These are phyloP conservation scores for Rhizopogon sp. DNA, from an alignment of 768 basidiomycete species.

Conservation along the genomic window DNA sequence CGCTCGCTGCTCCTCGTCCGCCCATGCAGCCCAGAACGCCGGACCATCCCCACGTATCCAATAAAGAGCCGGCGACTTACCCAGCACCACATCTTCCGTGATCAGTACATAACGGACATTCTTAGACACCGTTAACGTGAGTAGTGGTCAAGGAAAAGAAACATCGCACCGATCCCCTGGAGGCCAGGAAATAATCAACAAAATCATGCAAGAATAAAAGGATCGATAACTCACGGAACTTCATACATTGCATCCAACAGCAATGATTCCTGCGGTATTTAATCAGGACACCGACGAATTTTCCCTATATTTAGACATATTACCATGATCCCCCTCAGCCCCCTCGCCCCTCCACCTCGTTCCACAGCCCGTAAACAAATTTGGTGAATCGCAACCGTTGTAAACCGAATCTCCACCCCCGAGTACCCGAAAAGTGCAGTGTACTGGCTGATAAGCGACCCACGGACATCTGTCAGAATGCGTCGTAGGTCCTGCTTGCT, in stretches of 20 bases:
- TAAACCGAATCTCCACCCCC: conserved; percentile 84
- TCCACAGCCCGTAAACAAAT: conserved; percentile 76
- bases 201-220: conserved; percentile 1
- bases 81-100: conserved; percentile 63
- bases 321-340: conserved; percentile 86
- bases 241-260: conserved; percentile 92
- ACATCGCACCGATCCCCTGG: conserved; percentile 60
- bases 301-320: neutral
- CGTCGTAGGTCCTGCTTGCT: conserved; percentile 78
- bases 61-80: conserved; percentile 60
- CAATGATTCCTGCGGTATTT: conserved; percentile 57
- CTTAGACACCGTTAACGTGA: conserved; percentile 31
- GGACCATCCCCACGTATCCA: conserved; percentile 67
- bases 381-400: conserved; percentile 71
- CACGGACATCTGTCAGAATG: conserved; percentile 90
- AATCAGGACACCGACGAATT: neutral
- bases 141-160: neutral
- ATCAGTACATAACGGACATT: conserved; percentile 81
- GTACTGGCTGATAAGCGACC: conserved; percentile 89
- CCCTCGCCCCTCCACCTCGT: conserved; percentile 87
- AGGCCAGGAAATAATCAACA: conserved; percentile 4
- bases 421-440: conserved; percentile 78
- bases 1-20: conserved; percentile 49
- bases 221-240: conserved; percentile 65
- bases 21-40: conserved; percentile 75